These are phyloP conservation scores for Drosera capensis DNA, from an alignment of 148 eudicot species.

Conservation along the genomic window DNA sequence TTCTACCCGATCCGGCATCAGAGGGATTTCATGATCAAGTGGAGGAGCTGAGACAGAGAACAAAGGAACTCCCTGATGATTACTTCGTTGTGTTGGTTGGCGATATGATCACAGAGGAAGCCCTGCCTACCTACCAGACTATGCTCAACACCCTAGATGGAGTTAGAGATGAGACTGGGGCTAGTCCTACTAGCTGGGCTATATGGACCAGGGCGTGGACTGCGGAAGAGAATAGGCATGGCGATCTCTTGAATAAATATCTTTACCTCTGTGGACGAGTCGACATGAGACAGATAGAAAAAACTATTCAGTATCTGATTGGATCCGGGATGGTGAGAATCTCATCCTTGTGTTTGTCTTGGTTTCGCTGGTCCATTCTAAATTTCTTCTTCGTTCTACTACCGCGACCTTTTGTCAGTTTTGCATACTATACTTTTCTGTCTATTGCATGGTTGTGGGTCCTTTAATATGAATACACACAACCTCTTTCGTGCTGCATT, in stretches of 20 bases:
- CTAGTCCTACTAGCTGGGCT: constrained; percentile 35
- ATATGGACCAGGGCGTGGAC: constrained; percentile 37
- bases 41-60: constrained; percentile 23
- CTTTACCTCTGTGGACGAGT: constrained; percentile 40
- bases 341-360: not conserved
- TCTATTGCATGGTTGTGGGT: not conserved
- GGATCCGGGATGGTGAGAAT: constrained; percentile 36
- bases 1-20: constrained; percentile 25
- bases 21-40: constrained; percentile 30
- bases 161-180: constrained; percentile 35
- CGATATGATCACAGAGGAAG: constrained; percentile 43
- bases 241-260: constrained; percentile 36
- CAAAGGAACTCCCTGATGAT: constrained; percentile 27
- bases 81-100: constrained; percentile 38
- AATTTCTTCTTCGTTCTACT: not conserved
- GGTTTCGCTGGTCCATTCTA: not conserved
- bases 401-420: too few species aligned
- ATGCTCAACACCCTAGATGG: constrained; percentile 36
- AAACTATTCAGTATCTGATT: constrained; percentile 35
- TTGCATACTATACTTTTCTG: too few species aligned
- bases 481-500: too few species aligned
- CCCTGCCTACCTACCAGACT: constrained; percentile 38
- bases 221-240: constrained; percentile 36
- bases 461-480: too few species aligned
- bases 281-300: constrained; percentile 34